These are phyloP conservation scores for Castanea sativa DNA, from an alignment of 306 rosid genomes.

Conservation along the genomic window DNA sequence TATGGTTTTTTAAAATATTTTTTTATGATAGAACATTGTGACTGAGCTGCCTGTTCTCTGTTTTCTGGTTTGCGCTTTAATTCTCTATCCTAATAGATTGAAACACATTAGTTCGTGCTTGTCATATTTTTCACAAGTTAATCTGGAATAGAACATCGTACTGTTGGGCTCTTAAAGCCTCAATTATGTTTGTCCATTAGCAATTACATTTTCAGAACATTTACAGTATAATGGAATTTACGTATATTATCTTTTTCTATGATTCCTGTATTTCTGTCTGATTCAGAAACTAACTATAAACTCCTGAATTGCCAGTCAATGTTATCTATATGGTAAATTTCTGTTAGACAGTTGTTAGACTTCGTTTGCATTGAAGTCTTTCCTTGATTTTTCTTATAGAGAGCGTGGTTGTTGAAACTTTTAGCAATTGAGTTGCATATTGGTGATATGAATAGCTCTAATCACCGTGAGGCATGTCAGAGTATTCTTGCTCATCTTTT, in stretches of 20 bases:
- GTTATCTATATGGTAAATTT: background rate
- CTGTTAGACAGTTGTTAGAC: background rate
- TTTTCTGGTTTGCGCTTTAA: no score
- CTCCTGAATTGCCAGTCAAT: background rate
- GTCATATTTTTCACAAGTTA: background rate
- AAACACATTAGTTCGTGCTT: background rate
- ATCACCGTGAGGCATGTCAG: conserved; percentile 67
- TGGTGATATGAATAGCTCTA: conserved; percentile 65
- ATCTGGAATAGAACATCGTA: background rate
- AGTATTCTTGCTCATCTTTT: conserved; percentile 72
- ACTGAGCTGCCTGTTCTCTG: no score
- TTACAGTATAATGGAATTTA: no score
- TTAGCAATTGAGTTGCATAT: conserved; percentile 85
- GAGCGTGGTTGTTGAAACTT: conserved; percentile 90
- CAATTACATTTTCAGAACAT: no score
- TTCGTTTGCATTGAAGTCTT: background rate
- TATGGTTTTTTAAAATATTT: no score
- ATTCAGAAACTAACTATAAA: background rate
- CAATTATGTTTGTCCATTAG: no score
- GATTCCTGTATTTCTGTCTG: no score
- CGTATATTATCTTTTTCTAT: no score
- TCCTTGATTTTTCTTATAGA: conserved; percentile 43
- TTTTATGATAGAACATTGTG: no score
- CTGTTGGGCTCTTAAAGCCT: background rate
- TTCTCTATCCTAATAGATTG: no score